Evolutionary conservation across 805 yeast species (phyloP), one percentile per base, ranked within the genome.

Genomic region (Babjeviella inositovora): DNA sequence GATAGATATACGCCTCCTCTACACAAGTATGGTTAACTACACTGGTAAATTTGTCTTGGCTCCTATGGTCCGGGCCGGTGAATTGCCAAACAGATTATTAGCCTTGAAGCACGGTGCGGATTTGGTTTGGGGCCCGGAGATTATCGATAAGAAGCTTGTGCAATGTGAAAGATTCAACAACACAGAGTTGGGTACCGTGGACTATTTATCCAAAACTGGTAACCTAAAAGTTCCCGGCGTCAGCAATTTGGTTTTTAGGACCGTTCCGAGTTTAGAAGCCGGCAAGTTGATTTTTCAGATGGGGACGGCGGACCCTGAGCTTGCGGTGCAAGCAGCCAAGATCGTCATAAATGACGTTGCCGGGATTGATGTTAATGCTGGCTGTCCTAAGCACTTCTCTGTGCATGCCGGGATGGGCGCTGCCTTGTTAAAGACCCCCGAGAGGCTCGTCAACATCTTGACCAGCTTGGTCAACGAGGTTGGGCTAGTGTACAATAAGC

Each of bases 391-490:
- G 43, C 96, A 84, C 34, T 90, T 90, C 39, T 77, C 93, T 1
- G 62, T 84, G 3, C 98, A 90, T 45, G 61, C 92, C 0, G 98
- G 98, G 1, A 90, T 90, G 97, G 98, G 98, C 5, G 94, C 97
- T 3, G 96, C 94, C 1, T 53, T 90, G 21, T 53, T 90, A 26
- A 54, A 60, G 15, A 80, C 85, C 0, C 96, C 97, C 0, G 94
- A 80, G 21, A 50, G 66, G 18, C 54, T 90, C 10, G 76, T 74
- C 32, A 58, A 60, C 9, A 90, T 90, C 15, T 49, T 90, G 29
- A 46, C 47, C 4, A 60, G 62, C 6, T 50, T 90, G 23, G 96
- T 90, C 2, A 60, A 60, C 13, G 57, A 82, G 32, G 85, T 90
- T 2, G 98, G 98, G 5, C 56, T 47, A 25, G 92, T 92, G 4